A percentile compares a stretch with the other conserved stretches of the same genome.
phyloP scores from a whole-genome alignment of 331 rosid species.

The Acacia concinna region DNA sequence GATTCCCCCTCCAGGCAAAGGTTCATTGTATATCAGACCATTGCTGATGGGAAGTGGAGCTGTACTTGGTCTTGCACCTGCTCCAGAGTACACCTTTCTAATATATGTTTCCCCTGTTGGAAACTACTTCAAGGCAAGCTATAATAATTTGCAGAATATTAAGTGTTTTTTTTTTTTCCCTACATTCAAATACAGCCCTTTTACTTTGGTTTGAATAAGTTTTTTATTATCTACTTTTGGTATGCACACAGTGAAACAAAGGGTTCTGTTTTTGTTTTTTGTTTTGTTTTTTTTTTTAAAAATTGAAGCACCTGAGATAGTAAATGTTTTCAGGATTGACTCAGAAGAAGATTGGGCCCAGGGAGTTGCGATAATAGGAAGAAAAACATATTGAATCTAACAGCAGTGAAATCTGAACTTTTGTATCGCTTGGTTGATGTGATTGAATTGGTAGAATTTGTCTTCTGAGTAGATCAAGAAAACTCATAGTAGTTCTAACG shows the following conservation, averaged over 20 bases:
- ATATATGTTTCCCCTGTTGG: constrained; percentile 97
- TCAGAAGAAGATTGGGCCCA: constrained; percentile 3
- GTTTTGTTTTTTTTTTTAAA: background rate
- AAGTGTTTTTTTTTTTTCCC: constrained; percentile 3
- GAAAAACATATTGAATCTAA: constrained; percentile 1
- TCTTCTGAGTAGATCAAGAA: background rate
- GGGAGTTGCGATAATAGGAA: constrained; percentile 1
- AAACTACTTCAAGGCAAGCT: constrained; percentile 86
- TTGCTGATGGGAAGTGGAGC: constrained; percentile 97
- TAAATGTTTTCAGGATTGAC: constrained; percentile 15
- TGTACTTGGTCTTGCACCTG: constrained; percentile 96
- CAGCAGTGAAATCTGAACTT: background rate
- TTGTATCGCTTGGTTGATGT: background rate
- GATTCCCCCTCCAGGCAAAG: constrained; percentile 92
- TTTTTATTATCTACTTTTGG: constrained; percentile 9
- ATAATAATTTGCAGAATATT: background rate
- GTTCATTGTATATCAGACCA: constrained; percentile 93
- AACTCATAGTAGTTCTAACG: constrained; percentile 1
- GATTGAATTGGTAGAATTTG: constrained; percentile 9
- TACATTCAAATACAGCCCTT: background rate
- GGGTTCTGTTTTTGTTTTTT: background rate
- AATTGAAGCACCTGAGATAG: background rate
- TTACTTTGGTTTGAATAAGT: constrained; percentile 1
- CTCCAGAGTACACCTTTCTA: constrained; percentile 96
- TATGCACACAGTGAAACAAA: background rate